Base-by-base conservation (phyloP, 2,329 filamentous ascomycete species). In the Domatiomyces catenatus region DNA sequence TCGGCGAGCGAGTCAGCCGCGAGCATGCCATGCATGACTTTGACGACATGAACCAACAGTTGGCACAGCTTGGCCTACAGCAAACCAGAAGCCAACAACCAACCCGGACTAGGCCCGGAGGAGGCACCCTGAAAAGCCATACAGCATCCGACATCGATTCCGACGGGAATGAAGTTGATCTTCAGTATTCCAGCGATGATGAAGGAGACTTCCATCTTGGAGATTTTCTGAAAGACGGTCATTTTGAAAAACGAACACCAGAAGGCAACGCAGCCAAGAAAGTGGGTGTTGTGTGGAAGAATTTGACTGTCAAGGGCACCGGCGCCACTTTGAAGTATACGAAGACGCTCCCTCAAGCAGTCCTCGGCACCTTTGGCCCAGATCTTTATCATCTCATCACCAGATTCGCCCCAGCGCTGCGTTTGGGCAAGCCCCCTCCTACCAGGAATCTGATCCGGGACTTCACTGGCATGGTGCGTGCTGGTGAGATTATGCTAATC, bases 341-440 rank as follows among this genome's bases (percentile, higher is more conserved):
- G 22, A 78, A 78, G 54, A 87, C 84, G 0, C 67, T 90, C 0
- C 84, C 85, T 0, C 76, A 85, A 56, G 85, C 85, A 2, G 72
- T 90, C 39, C 55, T 87, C 3, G 84, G 84, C 19, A 88, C 84
- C 0, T 90, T 92, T 62, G 86, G 86, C 0, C 85, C 85, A 0
- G 86, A 90, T 64, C 68, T 90, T 1, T 90, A 86, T 63, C 74
- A 71, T 19, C 67, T 86, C 5, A 58, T 88, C 12, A 71, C 69
- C 28, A 61, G 69, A 5, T 79, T 76, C 51, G 60, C 79, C 20
- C 77, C 77, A 0, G 66, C 68, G 18, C 53, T 79, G 15, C 69
- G 65, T 42, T 64, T 76, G 46, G 69, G 70, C 5, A 69, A 69
- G 46, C 67, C 70, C 18, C 71, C 71, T 3, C 70, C 74, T 26